These are phyloP conservation scores for Flaveria ramosissima DNA, from an alignment of 129 eudicot species.

Conservation along the genomic window DNA sequence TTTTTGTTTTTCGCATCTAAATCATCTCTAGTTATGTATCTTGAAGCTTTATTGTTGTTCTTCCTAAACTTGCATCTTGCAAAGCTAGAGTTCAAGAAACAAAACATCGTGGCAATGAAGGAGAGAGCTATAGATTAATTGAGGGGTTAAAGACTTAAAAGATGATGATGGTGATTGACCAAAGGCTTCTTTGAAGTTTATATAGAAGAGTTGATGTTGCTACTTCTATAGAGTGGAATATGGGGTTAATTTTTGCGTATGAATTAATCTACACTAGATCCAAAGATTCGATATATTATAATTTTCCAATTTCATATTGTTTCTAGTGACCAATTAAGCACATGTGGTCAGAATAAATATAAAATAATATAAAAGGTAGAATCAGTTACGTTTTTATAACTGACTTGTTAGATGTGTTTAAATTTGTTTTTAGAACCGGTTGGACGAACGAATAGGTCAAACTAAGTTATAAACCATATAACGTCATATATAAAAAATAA, in stretches of 20 bases:
- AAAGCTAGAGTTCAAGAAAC: conserved; percentile 13
- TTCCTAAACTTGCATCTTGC: conserved; percentile 1
- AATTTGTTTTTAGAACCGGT: too few species aligned
- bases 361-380: neutral
- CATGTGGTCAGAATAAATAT: neutral
- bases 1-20: conserved; percentile 16
- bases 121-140: neutral
- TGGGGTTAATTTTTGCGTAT: conserved; percentile 12
- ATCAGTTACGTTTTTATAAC: neutral
- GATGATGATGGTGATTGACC: neutral
- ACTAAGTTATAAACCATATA: too few species aligned
- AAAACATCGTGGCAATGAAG: conserved; percentile 16
- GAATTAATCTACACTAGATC: conserved; percentile 16
- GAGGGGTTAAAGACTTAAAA: conserved; percentile 5
- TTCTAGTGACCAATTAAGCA: neutral
- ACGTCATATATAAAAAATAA: too few species aligned
- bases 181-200: neutral
- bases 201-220: conserved; percentile 1
- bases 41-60: conserved; percentile 6
- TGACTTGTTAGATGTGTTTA: too few species aligned
- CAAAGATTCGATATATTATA: neutral
- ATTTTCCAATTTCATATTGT: neutral
- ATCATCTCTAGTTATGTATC: conserved; percentile 13
- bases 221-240: conserved; percentile 6
- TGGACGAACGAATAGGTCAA: too few species aligned